Base-by-base conservation (phyloP, 1,284 basidiomycete species). In the Trichosporon sp. region DNA sequence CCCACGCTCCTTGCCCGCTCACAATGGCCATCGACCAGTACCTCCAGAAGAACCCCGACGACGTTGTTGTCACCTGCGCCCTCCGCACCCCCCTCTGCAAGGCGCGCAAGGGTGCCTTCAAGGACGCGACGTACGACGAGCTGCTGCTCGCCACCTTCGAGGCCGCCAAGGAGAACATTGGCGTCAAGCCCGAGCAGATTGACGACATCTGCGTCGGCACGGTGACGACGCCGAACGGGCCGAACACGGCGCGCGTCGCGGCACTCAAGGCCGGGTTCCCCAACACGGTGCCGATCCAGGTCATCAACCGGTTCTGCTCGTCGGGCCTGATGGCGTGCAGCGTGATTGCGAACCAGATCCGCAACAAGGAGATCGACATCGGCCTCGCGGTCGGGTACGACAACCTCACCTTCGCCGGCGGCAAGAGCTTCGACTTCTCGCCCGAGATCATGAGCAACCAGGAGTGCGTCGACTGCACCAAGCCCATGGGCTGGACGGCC, bases 401-500 rank as follows among this genome's bases (percentile, higher is more conserved):
- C 85, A 91, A 90, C 64, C 98, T 99, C 95, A 94, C 93, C 15
- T 67, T 62, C 56, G 18, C 38, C 8, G 65, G 65, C 44, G 65
- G 56, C 65, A 62, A 51, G 58, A 31, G 25, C 25, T 62, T 62
- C 35, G 58, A 62, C 65, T 67, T 88, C 85, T 92, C 92, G 8
- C 90, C 93, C 38, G 86, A 87, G 63, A 87, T 96, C 65, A 86
- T 93, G 75, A 84, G 88, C 69, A 89, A 88, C 84, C 87, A 90
- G 75, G 90, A 93, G 78, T 89, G 95, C 3, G 89, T 90, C 71
- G 95, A 99, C 86, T 97, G 95, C 83, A 86, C 95, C 31, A 86
- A 96, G 73, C 96, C 96, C 67, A 98, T 98, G 95, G 95, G 95
- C 74, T 91, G 94, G 85, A 96, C 95, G 60, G 96, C 93, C 18